Evolutionary conservation across 495 filamentous ascomycete species (phyloP), one percentile per base, ranked within the genome.

Genomic region (Tetracladium marchalianum): DNA sequence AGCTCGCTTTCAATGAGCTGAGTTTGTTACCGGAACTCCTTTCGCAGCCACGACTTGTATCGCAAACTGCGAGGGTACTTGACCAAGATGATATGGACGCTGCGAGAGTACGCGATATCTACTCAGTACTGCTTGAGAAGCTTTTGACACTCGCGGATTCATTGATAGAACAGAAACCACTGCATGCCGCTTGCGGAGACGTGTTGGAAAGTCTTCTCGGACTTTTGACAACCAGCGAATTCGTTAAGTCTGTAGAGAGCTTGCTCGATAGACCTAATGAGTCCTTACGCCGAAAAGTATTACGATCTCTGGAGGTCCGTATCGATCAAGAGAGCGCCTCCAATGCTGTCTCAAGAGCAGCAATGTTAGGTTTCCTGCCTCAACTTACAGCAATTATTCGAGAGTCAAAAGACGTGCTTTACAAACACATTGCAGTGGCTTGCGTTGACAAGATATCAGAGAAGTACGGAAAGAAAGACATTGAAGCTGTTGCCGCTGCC

Each of bases 361-460:
- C 81, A 11, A 68, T 93, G 55, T 70, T 95, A 10, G 75, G 78
- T 34, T 90, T 95, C 70, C 59, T 94, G 52, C 80, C 86, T 9
- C 80, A 78, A 51, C 67, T 95, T 47, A 81, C 82, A 2, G 69
- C 71, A 15, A 82, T 93, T 19, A 73, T 97, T 34, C 68, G 81
- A 39, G 75, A 82, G 10, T 82, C 84, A 17, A 66, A 76, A 16
- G 75, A 90, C 54, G 72, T 78, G 35, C 69, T 77, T 32, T 77
- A 92, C 56, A 90, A 87, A 63, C 82, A 82, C 53, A 82, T 81
- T 22, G 85, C 89, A 5, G 73, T 97, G 35, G 73, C 76, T 34
- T 97, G 92, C 56, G 84, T 95, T 40, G 87, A 95, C 64, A 81
- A 82, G 54, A 90, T 97, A 43, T 76, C 85, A 8, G 87, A 93